Percentiles rank a stretch among this genome's conserved stretches.
Evolutionary conservation across 345 rosid genomes (phyloP).

Genomic region (Ricinus communis): DNA sequence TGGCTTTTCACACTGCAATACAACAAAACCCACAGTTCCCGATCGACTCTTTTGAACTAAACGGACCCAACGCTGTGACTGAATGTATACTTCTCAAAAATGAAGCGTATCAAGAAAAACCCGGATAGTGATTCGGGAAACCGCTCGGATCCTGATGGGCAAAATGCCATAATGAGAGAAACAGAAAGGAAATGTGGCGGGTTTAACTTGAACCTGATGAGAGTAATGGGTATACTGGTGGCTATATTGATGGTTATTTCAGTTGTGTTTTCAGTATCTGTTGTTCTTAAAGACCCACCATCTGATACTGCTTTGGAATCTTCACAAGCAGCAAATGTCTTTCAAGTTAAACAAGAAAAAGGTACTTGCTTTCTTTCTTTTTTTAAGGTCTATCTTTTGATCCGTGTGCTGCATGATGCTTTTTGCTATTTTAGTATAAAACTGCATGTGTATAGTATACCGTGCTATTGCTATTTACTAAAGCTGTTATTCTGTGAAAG

Average conservation of each 20-base stretch:
- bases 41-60: background rate
- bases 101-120: constrained; percentile 41
- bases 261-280: constrained; percentile 43
- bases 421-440: background rate
- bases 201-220: constrained; percentile 32
- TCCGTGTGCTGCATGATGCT: background rate
- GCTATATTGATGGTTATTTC: constrained; percentile 37
- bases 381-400: background rate
- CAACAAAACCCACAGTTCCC: background rate
- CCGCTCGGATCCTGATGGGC: constrained; percentile 26
- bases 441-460: background rate
- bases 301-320: constrained; percentile 34
- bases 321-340: constrained; percentile 4
- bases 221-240: constrained; percentile 37
- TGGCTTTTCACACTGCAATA: background rate
- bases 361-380: no score
- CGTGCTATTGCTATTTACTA: background rate
- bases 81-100: constrained; percentile 8
- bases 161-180: no score
- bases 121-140: constrained; percentile 20
- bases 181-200: no score
- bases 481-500: background rate
- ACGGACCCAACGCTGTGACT: background rate
- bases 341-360: constrained; percentile 20
- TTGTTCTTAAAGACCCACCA: constrained; percentile 49